phyloP scores from a whole-genome alignment of 208 protist genomes.

The Wallacemonas sp. region DNA sequence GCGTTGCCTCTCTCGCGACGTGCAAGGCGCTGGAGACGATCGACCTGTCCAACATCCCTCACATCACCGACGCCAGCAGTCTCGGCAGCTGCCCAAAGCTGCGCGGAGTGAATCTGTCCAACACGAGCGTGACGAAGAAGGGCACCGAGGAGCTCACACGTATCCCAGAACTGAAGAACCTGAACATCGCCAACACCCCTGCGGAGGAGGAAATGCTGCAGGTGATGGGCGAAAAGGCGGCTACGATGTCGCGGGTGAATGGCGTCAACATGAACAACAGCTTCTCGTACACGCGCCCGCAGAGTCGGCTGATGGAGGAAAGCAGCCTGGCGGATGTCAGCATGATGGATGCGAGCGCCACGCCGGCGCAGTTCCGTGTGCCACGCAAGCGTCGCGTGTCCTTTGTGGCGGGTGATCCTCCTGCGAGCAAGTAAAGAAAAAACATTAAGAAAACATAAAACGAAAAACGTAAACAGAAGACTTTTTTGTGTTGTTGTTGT shows the following conservation, averaged over 20 bases:
- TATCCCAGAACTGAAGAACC: slow-evolving; percentile 38
- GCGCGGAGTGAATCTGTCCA: slow-evolving; percentile 35
- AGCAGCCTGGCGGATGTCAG: slow-evolving; percentile 31
- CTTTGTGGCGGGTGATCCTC: slow-evolving; percentile 27
- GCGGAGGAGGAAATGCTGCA: slow-evolving; percentile 33
- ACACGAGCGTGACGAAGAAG: slow-evolving; percentile 43
- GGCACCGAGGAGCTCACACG: slow-evolving; percentile 33
- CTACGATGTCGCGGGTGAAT: slow-evolving; percentile 10
- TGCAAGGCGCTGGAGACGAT: slow-evolving; percentile 40
- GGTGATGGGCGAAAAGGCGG: slow-evolving; percentile 15
- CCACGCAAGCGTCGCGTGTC: slow-evolving; percentile 47
- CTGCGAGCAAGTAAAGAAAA: neutral
- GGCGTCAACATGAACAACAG: slow-evolving; percentile 13
- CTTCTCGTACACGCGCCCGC: neutral
- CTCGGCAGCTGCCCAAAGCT: slow-evolving; percentile 37
- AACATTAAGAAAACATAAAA: neutral
- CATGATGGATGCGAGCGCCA: slow-evolving; percentile 32
- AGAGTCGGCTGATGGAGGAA: slow-evolving; percentile 12
- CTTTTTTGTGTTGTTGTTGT: neutral
- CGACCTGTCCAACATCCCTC: slow-evolving; percentile 44
- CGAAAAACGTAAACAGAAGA: no score
- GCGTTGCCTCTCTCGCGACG: slow-evolving; percentile 2
- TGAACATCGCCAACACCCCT: slow-evolving; percentile 46
- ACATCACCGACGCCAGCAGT: slow-evolving; percentile 49
- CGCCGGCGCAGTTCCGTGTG: slow-evolving; percentile 40